A percentile compares a stretch with the other conserved stretches of the same genome.
phyloP scores from a whole-genome alignment of 768 basidiomycete genomes.

The Boletales sp. region DNA sequence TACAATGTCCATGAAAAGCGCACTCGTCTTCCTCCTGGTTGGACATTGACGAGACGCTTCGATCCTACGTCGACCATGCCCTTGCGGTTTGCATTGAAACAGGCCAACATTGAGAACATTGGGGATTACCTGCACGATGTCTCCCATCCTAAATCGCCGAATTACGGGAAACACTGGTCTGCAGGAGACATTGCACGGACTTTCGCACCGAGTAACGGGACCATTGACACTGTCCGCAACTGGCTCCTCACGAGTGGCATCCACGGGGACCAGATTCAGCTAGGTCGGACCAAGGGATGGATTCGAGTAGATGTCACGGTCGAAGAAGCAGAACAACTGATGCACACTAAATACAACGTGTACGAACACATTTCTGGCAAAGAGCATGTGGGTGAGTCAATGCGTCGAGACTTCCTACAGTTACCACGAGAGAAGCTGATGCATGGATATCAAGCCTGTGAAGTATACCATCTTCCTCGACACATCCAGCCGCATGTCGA shows the following conservation, averaged over 20 bases:
- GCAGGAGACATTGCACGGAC: conserved; percentile 23
- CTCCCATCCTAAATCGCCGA: conserved; percentile 32
- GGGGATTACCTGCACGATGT: conserved; percentile 25
- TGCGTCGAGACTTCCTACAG: neutral
- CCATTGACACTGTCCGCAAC: conserved; percentile 17
- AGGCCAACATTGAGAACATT: conserved; percentile 27
- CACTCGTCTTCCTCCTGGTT: conserved; percentile 30
- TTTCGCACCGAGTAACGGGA: conserved; percentile 26
- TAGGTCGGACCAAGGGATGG: conserved; percentile 21
- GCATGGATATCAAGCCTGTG: conserved; percentile 21
- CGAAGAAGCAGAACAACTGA: conserved; percentile 30
- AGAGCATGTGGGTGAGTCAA: conserved; percentile 22
- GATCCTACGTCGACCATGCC: conserved; percentile 27
- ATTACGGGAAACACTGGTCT: conserved; percentile 33
- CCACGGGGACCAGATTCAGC: conserved; percentile 12
- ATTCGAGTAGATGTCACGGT: conserved; percentile 26
- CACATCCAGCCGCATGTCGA: conserved; percentile 32
- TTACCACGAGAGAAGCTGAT: neutral
- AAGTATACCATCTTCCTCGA: conserved; percentile 31
- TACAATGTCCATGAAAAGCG: conserved; percentile 41
- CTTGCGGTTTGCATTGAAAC: conserved; percentile 31
- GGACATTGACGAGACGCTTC: conserved; percentile 36
- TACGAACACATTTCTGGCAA: conserved; percentile 25
- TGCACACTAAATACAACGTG: conserved; percentile 33
- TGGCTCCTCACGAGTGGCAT: conserved; percentile 30